phyloP scores from a whole-genome alignment of 371 early-diverging fungal species.

The Parasitella parasitica region DNA sequence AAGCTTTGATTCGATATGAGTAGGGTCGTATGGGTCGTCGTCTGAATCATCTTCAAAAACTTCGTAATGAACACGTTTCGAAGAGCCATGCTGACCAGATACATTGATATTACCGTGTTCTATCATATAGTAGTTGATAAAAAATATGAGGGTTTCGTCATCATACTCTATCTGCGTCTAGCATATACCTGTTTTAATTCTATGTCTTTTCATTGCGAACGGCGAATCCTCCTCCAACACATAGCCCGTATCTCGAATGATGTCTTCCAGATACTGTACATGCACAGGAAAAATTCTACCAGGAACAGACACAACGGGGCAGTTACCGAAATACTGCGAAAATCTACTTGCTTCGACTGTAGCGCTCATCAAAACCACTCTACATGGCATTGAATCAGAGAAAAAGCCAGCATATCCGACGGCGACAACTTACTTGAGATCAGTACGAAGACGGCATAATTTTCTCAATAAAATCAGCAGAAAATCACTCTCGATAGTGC shows the following conservation, averaged over 20 bases:
- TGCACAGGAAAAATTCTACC: conserved; percentile 84
- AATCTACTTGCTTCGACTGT: conserved; percentile 73
- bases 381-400: conserved; percentile 10
- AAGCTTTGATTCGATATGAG: conserved; percentile 22
- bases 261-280: conserved; percentile 75
- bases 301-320: conserved; percentile 73
- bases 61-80: conserved; percentile 48
- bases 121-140: background rate
- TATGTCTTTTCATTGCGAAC: conserved; percentile 36
- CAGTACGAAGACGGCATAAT: conserved; percentile 48
- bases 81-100: conserved; percentile 32
- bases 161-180: background rate
- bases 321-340: conserved; percentile 63
- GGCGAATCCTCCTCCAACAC: conserved; percentile 60
- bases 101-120: conserved; percentile 22
- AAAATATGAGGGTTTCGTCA: background rate
- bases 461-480: conserved; percentile 65
- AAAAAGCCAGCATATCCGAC: background rate
- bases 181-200: background rate
- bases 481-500: conserved; percentile 83
- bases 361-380: conserved; percentile 82
- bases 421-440: conserved; percentile 54
- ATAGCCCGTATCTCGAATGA: conserved; percentile 59
- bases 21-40: conserved; percentile 40
- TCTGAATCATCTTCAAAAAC: conserved; percentile 49